Evolutionary conservation across 768 basidiomycete genomes (phyloP), one percentile per base, ranked within the genome.

Genomic region (Paxillus rubicundulus): DNA sequence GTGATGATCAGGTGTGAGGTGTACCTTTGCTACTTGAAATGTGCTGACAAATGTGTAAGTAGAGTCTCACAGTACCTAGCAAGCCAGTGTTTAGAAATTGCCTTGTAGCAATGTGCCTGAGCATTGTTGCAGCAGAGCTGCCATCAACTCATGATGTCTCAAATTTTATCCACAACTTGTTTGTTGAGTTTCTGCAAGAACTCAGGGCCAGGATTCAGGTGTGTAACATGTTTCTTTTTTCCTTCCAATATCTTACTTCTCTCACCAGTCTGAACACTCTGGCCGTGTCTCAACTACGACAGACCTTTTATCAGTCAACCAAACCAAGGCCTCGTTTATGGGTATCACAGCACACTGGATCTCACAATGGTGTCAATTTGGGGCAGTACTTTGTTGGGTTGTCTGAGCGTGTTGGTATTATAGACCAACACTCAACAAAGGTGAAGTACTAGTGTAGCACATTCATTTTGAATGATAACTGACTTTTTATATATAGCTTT

Each of bases 331-430:
- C 3, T 6, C 28, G 1, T 30, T 30, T 7, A 30, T 30, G 28
- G 28, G 28, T 30, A 6, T 30, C 27, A 4, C 10, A 46, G 2
- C 67, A 61, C 41, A 39, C 17, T 36, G 63, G 70, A 1, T 50
- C 36, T 3, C 68, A 72, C 34, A 48, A 24, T 41, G 66, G 71
- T 8, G 21, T 59, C 5, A 71, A 70, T 33, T 52, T 72, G 0
- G 67, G 60, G 2, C 43, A 52, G 1, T 69, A 68, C 33, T 61
- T 70, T 54, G 59, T 30, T 30, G 28, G 28, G 2, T 9, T 30
- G 28, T 30, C 4, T 6, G 28, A 30, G 3, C 9, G 5, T 16
- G 54, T 57, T 5, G 67, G 69, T 2, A 67, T 71, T 24, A 59
- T 57, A 16, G 2, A 41, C 52, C 5, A 44, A 50, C 5, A 16